These are phyloP conservation scores for Claviceps sp. DNA, from an alignment of 2,329 filamentous ascomycete genomes.

Conservation along the genomic window DNA sequence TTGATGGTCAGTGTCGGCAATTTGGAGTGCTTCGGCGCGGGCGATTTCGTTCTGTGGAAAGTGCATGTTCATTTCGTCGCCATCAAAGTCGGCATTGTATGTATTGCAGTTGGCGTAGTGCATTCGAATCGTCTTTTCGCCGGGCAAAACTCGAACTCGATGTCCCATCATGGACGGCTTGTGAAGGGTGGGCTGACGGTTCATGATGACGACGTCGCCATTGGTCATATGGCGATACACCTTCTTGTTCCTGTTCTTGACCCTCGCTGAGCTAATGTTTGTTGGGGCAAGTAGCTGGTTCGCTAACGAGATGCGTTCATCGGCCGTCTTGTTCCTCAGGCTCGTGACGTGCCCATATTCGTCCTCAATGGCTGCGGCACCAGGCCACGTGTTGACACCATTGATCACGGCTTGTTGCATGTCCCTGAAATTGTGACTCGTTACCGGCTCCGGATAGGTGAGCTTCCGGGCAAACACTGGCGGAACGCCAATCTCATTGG, in stretches of 20 bases:
- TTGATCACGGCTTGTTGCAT: conserved; percentile 95
- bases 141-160: conserved; percentile 77
- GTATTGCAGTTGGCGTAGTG: conserved; percentile 99
- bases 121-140: conserved; percentile 97
- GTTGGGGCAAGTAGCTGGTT: conserved; percentile 87
- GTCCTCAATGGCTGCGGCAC: conserved; percentile 87
- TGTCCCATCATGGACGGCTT: conserved; percentile 99
- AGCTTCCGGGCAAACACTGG: conserved; percentile 95
- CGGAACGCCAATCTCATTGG: conserved; percentile 95
- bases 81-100: conserved; percentile 98
- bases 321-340: conserved; percentile 70
- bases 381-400: conserved; percentile 84
- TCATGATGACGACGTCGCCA: conserved; percentile 96
- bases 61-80: conserved; percentile 99
- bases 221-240: conserved; percentile 93
- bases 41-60: conserved; percentile 96
- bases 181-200: conserved; percentile 92
- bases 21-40: conserved; percentile 77
- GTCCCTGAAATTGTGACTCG: conserved; percentile 91
- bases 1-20: conserved; percentile 94
- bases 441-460: conserved; percentile 94
- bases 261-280: conserved; percentile 53
- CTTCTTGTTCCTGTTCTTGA: conserved; percentile 94
- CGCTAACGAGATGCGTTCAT: conserved; percentile 78
- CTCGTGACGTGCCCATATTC: conserved; percentile 88